A percentile compares a stretch with the other conserved stretches of the same genome.
These are phyloP conservation scores for Brassica hybrid DNA, from an alignment of 441 rosid species.

Conservation along the genomic window DNA sequence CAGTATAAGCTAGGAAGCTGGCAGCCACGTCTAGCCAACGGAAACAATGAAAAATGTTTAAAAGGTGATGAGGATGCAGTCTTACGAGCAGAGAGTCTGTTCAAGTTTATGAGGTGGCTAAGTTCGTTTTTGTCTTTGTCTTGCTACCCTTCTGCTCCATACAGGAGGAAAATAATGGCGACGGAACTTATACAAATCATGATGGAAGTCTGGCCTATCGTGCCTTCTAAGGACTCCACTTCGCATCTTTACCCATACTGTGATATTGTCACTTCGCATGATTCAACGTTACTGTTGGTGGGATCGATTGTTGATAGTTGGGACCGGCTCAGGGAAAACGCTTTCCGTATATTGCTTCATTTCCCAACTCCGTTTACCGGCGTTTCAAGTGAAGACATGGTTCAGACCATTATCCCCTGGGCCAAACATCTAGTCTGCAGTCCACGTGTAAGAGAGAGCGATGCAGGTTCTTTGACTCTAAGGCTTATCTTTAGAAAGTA, in stretches of 20 bases:
- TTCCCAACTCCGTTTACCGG: slow-evolving; percentile 98
- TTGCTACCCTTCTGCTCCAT: slow-evolving; percentile 99
- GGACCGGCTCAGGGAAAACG: slow-evolving; percentile 91
- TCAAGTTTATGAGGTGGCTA: slow-evolving; percentile 92
- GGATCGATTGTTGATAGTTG: slow-evolving; percentile 98
- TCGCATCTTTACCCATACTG: slow-evolving; percentile 67
- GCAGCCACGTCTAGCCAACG: slow-evolving; percentile 55
- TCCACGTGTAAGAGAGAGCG: slow-evolving; percentile 99
- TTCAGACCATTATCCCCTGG: slow-evolving; percentile 72
- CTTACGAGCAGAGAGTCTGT: slow-evolving; percentile 72
- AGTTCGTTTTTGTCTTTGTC: slow-evolving; percentile 84
- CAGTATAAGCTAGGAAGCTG: slow-evolving; percentile 78
- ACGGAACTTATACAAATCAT: slow-evolving; percentile 86
- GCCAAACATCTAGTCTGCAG: slow-evolving; percentile 91
- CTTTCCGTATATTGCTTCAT: slow-evolving; percentile 85
- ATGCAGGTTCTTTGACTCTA: slow-evolving; percentile 90
- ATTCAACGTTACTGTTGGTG: slow-evolving; percentile 76
- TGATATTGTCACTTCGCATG: slow-evolving; percentile 71
- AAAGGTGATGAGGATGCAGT: slow-evolving; percentile 48
- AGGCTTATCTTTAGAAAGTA: slow-evolving; percentile 92
- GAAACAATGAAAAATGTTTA: slow-evolving; percentile 38
- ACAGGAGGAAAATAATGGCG: slow-evolving; percentile 96
- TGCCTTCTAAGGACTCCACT: slow-evolving; percentile 52
- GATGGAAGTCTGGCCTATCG: slow-evolving; percentile 86
- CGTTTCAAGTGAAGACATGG: slow-evolving; percentile 72